phyloP scores from a whole-genome alignment of 2,329 filamentous ascomycete species.

The Aureobasidium sp. region DNA sequence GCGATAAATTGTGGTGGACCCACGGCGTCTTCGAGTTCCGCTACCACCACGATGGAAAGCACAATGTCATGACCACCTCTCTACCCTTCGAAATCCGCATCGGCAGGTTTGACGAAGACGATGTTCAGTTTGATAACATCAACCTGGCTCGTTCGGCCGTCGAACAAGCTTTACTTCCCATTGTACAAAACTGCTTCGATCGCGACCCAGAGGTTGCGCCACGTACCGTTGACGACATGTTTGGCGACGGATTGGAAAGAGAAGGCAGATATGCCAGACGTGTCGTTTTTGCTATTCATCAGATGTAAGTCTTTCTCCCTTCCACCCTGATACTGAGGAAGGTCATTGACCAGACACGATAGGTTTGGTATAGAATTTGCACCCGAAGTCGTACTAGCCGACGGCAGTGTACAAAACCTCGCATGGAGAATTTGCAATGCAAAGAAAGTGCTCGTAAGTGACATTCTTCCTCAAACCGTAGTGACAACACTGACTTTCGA shows the following conservation, averaged over 20 bases:
- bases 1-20: slow-evolving; percentile 96
- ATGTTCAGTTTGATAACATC: slow-evolving; percentile 51
- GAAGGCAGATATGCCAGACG: slow-evolving; percentile 83
- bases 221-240: slow-evolving; percentile 66
- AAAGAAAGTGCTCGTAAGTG: slow-evolving; percentile 81
- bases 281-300: slow-evolving; percentile 86
- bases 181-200: slow-evolving; percentile 89
- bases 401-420: slow-evolving; percentile 82
- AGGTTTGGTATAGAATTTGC: slow-evolving; percentile 90
- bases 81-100: slow-evolving; percentile 88
- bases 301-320: slow-evolving; percentile 57
- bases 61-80: slow-evolving; percentile 90
- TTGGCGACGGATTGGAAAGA: slow-evolving; percentile 75
- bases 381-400: slow-evolving; percentile 81
- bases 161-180: slow-evolving; percentile 67
- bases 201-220: slow-evolving; percentile 86
- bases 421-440: slow-evolving; percentile 94
- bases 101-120: slow-evolving; percentile 68
- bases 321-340: neutral
- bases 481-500: neutral
- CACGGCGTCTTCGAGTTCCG: slow-evolving; percentile 94
- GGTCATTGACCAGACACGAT: neutral
- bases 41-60: slow-evolving; percentile 87
- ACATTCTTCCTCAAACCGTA: neutral
- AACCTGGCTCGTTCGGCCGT: slow-evolving; percentile 60